Percentiles rank a stretch among this genome's conserved stretches.
Conservation (phyloP, 1,139 yeast species). For the Ogataea hybrid region DNA sequence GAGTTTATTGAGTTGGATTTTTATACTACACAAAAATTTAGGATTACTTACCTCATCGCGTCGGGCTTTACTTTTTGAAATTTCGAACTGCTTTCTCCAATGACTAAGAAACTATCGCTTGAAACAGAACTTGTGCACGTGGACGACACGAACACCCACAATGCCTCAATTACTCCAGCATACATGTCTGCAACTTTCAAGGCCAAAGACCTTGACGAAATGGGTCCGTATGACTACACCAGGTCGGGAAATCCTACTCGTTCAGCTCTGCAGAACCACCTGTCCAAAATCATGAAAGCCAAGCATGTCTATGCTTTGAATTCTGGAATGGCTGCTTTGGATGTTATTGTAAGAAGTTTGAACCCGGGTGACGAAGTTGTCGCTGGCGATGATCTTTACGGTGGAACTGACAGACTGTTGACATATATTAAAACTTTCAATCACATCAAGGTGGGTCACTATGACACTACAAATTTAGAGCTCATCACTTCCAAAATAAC, state of each 20-base stretch:
- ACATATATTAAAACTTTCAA: slow-evolving; percentile 67
- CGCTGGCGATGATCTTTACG: slow-evolving; percentile 92
- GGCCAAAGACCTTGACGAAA: slow-evolving; percentile 67
- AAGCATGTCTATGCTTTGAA: slow-evolving; percentile 75
- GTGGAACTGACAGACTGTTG: slow-evolving; percentile 85
- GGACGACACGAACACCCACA: slow-evolving; percentile 67
- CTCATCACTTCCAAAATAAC: slow-evolving; percentile 54
- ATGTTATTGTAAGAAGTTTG: slow-evolving; percentile 72
- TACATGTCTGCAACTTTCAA: slow-evolving; percentile 94
- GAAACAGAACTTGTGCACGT: slow-evolving; percentile 77
- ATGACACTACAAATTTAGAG: slow-evolving; percentile 75
- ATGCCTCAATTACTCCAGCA: slow-evolving; percentile 83
- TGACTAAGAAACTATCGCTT: slow-evolving; percentile 40
- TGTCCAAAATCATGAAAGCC: slow-evolving; percentile 76
- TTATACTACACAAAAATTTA: not conserved
- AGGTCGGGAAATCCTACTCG: slow-evolving; percentile 95
- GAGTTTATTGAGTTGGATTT: not conserved
- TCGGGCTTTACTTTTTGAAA: too few relatives aligned
- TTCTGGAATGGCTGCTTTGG: slow-evolving; percentile 91
- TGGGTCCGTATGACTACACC: slow-evolving; percentile 89
- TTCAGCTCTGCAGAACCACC: slow-evolving; percentile 71
- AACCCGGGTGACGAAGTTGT: slow-evolving; percentile 80
- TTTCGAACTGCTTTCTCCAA: not conserved
- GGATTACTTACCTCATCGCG: too few relatives aligned
- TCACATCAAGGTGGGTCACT: slow-evolving; percentile 69